Evolutionary conservation across 495 filamentous ascomycete genomes (phyloP), one percentile per base, ranked within the genome.

Genomic region (Cairneyella variabilis): DNA sequence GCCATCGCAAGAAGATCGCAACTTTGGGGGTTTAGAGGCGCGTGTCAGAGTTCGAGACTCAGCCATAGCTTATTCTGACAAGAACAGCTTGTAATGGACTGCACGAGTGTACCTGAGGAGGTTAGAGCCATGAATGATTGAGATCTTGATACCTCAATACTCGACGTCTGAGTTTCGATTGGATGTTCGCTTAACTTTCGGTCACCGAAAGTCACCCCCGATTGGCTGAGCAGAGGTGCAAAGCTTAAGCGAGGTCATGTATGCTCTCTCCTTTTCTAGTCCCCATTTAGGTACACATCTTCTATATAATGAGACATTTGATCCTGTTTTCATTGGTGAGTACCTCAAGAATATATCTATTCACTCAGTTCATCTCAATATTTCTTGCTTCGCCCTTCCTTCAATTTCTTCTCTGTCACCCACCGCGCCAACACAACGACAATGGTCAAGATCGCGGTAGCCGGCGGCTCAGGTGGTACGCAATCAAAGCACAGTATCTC

Each of bases 401-500:
- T 44, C 34, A n/a, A 42, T 22, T 7, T 34, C 10, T 52, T 16
- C 43, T 42, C 25, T 30, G 26, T 32, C 21, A 1, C n/a, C 44
- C 36, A 49, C 3, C 48, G 21, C n/a, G n/a, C n/a, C n/a, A n/a
- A n/a, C n/a, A 39, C n/a, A 22, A 10, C 47, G 34, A 66, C 39
- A 63, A 83, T 82, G 79, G 78, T 79, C 51, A 79, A 76, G 23
- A 71, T 84, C 43, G 76, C 72, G 3, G 49, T 82, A 16, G 78
- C 77, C 14, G 80, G 78, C 36, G 78, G 74, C 51, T 69, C 75
- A 17, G 72, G 78, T 8, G 55, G 79, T 80, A 65, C 3, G 71
- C 22, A 2, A 6, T 34, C 26, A 1, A 32, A 47, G 27, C 23
- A 45, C 20, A 45, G 5, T n/a, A 26, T 16, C 27, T 21, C 11